phyloP scores from a whole-genome alignment of 805 yeast species.

The Yueomyces sp. region DNA sequence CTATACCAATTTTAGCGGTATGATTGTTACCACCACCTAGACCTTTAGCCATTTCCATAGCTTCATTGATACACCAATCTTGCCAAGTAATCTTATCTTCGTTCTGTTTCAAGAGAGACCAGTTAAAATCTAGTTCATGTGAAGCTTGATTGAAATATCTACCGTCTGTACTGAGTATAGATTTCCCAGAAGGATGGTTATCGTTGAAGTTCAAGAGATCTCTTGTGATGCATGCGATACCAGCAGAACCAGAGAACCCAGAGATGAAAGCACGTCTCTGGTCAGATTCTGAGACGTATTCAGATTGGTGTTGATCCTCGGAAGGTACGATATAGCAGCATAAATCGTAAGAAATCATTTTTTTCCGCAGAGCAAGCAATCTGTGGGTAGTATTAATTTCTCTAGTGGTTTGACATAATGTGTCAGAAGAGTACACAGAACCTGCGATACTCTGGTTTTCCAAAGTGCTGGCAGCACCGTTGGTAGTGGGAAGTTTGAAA shows the following conservation, averaged over 20 bases:
- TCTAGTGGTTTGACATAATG: conserved; percentile 24
- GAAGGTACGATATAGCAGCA: conserved; percentile 70
- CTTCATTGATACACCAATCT: conserved; percentile 54
- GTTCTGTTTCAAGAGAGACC: conserved; percentile 77
- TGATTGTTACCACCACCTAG: conserved; percentile 15
- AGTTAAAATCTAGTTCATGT: conserved; percentile 63
- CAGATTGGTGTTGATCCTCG: conserved; percentile 88
- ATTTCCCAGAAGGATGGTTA: conserved; percentile 41
- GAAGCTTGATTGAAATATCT: conserved; percentile 87
- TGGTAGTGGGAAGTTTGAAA: conserved; percentile 10
- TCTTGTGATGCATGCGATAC: conserved; percentile 65
- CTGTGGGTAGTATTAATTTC: conserved; percentile 44
- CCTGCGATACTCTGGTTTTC: conserved; percentile 7
- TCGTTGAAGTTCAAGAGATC: conserved; percentile 27
- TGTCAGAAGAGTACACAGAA: conserved; percentile 28
- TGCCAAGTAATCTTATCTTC: conserved; percentile 69
- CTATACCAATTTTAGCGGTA: conserved; percentile 59
- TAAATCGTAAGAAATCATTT: conserved; percentile 49
- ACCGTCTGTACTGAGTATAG: conserved; percentile 86
- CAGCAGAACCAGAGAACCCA: conserved; percentile 88
- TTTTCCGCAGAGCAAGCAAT: conserved; percentile 42
- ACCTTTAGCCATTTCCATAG: conserved; percentile 31
- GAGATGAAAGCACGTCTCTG: conserved; percentile 70
- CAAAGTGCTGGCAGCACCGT: conserved; percentile 1
- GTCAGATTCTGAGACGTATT: conserved; percentile 71